Evolutionary conservation across 73 alveolate species (phyloP).

Genomic region (Durusdinium trenchii): DNA sequence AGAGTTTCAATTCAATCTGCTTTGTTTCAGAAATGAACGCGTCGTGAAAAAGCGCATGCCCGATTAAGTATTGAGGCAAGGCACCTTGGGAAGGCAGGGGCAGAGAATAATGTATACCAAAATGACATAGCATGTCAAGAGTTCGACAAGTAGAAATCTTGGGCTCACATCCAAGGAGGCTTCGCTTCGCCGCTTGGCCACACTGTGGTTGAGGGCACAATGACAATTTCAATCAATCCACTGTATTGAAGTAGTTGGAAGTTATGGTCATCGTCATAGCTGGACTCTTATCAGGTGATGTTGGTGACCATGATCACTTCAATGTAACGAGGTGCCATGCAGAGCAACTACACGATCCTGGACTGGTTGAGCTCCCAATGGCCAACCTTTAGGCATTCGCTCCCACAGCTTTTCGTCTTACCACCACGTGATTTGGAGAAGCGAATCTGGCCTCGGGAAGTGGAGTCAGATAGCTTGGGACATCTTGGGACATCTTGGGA

Average conservation of each 20-base stretch:
- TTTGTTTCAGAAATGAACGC: too few species aligned
- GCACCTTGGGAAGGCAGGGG: too few species aligned
- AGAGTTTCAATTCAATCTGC: too few species aligned
- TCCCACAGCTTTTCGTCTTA: too few species aligned
- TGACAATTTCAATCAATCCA: background rate
- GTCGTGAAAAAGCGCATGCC: too few species aligned
- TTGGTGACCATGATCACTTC: background rate
- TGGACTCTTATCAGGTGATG: background rate
- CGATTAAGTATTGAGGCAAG: too few species aligned
- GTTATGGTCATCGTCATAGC: background rate
- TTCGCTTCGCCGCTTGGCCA: constrained; percentile 11
- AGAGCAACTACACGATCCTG: constrained; percentile 80
- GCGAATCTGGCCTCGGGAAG: too few species aligned
- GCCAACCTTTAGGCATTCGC: constrained; percentile 90
- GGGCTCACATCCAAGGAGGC: background rate
- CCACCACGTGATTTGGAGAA: too few species aligned
- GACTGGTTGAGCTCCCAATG: constrained; percentile 85
- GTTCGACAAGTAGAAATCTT: background rate
- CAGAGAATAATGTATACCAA: too few species aligned
- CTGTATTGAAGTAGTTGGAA: background rate
- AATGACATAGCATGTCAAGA: background rate
- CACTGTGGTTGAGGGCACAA: background rate
- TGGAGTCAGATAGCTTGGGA: too few species aligned
- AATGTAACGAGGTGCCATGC: constrained; percentile 3
- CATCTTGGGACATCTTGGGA: too few species aligned